phyloP scores from a whole-genome alignment of 2,329 filamentous ascomycete species.

The Ceratocystis diversiconidia region DNA sequence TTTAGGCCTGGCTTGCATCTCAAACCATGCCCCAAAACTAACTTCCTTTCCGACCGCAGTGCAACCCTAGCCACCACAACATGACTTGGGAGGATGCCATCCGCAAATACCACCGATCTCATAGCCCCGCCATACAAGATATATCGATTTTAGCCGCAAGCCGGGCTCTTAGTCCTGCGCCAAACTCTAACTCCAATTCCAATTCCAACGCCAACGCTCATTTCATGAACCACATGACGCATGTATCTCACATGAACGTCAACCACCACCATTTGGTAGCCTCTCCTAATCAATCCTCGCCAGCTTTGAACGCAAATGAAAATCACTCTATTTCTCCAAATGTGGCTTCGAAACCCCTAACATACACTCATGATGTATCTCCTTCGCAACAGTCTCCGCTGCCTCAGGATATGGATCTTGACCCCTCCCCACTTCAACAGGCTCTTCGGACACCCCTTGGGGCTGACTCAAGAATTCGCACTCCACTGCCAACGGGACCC shows the following conservation, averaged over 20 bases:
- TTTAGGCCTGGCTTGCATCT: neutral
- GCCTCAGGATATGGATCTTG: conserved; percentile 42
- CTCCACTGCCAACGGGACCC: conserved; percentile 42
- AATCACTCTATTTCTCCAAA: conserved; percentile 5
- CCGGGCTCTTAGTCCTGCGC: conserved; percentile 35
- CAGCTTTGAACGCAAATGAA: neutral
- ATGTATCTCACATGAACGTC: neutral
- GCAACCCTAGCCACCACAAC: conserved; percentile 44
- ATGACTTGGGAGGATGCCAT: conserved; percentile 48
- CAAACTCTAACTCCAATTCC: conserved; percentile 20
- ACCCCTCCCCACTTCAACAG: conserved; percentile 27
- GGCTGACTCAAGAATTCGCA: conserved; percentile 38
- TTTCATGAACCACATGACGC: neutral
- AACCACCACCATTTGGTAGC: neutral
- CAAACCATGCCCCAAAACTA: neutral
- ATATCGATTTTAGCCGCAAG: conserved; percentile 31
- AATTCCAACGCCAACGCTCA: conserved; percentile 15
- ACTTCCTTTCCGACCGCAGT: conserved; percentile 27
- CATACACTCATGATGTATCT: conserved; percentile 28
- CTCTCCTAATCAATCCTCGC: neutral
- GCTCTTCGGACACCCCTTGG: conserved; percentile 29
- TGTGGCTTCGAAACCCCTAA: conserved; percentile 23
- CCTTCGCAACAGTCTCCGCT: conserved; percentile 19
- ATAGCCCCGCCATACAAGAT: conserved; percentile 38
- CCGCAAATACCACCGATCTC: conserved; percentile 38